These are phyloP conservation scores for Fusarium sp. DNA, from an alignment of 2,329 filamentous ascomycete species.

Conservation along the genomic window DNA sequence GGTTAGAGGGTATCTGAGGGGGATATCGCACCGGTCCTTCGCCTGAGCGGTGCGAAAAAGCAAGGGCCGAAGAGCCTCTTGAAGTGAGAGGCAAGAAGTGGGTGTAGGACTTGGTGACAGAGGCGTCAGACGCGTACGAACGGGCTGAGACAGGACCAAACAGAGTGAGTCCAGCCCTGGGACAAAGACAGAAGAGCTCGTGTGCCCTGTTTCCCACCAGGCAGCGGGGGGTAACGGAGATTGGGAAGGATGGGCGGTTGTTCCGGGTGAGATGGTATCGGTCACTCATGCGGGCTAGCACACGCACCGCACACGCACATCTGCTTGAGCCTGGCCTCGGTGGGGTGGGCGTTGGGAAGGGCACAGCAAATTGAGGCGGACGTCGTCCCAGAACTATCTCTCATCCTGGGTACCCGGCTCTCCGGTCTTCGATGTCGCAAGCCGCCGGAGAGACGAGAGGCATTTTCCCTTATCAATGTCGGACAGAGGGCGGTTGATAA, in stretches of 20 bases:
- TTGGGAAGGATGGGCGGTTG: slow-evolving; percentile 14
- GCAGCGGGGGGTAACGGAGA: slow-evolving; percentile 17
- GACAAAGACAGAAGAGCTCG: background rate
- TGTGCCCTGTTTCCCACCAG: slow-evolving; percentile 8
- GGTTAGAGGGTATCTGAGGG: slow-evolving; percentile 3
- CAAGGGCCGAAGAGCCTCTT: slow-evolving; percentile 26
- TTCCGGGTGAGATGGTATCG: slow-evolving; percentile 5
- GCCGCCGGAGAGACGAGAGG: background rate
- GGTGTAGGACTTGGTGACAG: slow-evolving; percentile 8
- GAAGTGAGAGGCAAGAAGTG: slow-evolving; percentile 10
- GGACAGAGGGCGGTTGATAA: background rate
- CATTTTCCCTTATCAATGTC: background rate
- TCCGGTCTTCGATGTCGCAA: background rate
- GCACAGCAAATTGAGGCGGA: background rate
- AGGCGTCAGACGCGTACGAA: slow-evolving; percentile 14
- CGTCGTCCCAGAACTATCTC: slow-evolving; percentile 3
- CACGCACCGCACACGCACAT: background rate
- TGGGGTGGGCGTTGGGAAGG: slow-evolving; percentile 6
- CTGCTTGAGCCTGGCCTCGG: background rate
- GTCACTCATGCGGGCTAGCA: slow-evolving; percentile 22
- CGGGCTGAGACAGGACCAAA: slow-evolving; percentile 32
- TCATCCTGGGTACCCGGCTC: background rate
- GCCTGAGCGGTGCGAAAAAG: slow-evolving; percentile 5
- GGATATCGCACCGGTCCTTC: slow-evolving; percentile 3
- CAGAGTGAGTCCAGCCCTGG: slow-evolving; percentile 9